A percentile compares a stretch with the other conserved stretches of the same genome.
These are phyloP conservation scores for Cryptococcus sp. DNA, from an alignment of 1,284 basidiomycete species.

Conservation along the genomic window DNA sequence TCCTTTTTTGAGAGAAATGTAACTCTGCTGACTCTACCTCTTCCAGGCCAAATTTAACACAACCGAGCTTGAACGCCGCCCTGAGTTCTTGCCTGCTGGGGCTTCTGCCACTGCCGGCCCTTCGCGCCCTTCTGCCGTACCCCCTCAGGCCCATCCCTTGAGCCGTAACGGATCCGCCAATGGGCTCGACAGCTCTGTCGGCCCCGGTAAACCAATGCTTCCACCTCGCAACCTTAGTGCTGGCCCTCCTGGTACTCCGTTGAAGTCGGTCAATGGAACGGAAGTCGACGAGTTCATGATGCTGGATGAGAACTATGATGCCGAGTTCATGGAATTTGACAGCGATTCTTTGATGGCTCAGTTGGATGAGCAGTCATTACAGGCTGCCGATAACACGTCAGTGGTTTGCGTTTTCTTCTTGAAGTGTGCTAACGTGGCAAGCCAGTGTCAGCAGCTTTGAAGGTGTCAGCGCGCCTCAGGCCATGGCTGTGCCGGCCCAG, in stretches of 20 bases:
- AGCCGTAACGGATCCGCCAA: neutral
- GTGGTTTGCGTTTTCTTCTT: neutral
- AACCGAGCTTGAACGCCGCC: constrained; percentile 67
- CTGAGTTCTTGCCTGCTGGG: constrained; percentile 59
- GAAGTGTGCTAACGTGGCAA: neutral
- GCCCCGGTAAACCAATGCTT: neutral
- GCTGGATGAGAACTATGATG: constrained; percentile 35
- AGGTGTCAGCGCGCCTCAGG: neutral
- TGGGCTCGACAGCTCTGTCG: neutral
- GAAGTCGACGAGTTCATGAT: constrained; percentile 1
- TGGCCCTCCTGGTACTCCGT: constrained; percentile 25
- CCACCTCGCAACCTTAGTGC: constrained; percentile 4
- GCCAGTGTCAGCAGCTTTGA: neutral
- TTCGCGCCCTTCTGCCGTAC: constrained; percentile 22
- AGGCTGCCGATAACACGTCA: neutral
- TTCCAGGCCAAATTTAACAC: constrained; percentile 71
- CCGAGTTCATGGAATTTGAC: constrained; percentile 30
- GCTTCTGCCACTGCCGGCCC: constrained; percentile 21
- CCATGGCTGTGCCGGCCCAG: neutral
- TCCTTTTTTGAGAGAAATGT: neutral
- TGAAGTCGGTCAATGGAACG: constrained; percentile 24
- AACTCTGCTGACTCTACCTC: neutral
- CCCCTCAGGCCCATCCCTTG: constrained; percentile 15
- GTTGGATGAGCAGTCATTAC: constrained; percentile 13
- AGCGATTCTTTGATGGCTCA: constrained; percentile 33